A percentile compares a stretch with the other conserved stretches of the same genome.
phyloP scores from a whole-genome alignment of 257 asterid genomes.

The Marsdenia floribunda region DNA sequence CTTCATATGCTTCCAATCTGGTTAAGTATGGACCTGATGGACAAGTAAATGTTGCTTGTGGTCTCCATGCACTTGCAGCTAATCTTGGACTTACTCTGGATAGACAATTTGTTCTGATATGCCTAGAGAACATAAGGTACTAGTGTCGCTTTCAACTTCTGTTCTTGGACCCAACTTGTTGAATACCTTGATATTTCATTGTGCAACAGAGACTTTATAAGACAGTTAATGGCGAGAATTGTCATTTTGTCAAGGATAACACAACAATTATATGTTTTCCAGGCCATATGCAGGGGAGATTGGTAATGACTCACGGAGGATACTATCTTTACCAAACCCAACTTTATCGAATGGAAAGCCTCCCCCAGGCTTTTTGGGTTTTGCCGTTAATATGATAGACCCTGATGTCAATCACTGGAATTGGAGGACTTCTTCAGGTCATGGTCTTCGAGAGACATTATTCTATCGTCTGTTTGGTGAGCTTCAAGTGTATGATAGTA shows the following conservation, averaged over 20 bases:
- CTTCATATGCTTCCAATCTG: conserved; percentile 30
- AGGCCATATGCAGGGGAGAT: conserved; percentile 31
- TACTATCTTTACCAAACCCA: conserved; percentile 37
- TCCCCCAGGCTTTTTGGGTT: conserved; percentile 52
- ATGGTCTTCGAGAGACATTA: conserved; percentile 50
- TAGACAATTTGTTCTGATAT: conserved; percentile 32
- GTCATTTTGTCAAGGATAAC: neutral
- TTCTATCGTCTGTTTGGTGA: conserved; percentile 53
- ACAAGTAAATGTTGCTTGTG: conserved; percentile 7
- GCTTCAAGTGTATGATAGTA: conserved; percentile 57
- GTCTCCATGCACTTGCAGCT: conserved; percentile 28
- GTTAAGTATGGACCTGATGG: conserved; percentile 25
- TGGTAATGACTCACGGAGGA: conserved; percentile 23
- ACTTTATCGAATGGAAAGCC: conserved; percentile 32
- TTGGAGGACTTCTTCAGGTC: conserved; percentile 36
- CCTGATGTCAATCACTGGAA: conserved; percentile 20
- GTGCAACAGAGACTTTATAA: neutral
- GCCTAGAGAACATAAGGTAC: conserved; percentile 65
- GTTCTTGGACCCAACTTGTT: neutral
- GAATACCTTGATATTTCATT: neutral
- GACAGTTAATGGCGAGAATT: neutral
- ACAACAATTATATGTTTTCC: conserved; percentile 8
- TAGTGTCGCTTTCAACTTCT: neutral
- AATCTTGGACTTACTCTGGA: conserved; percentile 24
- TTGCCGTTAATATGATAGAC: conserved; percentile 48